These are phyloP conservation scores for Exobasidium cylindrosporum DNA, from an alignment of 1,284 basidiomycete genomes.

Conservation along the genomic window DNA sequence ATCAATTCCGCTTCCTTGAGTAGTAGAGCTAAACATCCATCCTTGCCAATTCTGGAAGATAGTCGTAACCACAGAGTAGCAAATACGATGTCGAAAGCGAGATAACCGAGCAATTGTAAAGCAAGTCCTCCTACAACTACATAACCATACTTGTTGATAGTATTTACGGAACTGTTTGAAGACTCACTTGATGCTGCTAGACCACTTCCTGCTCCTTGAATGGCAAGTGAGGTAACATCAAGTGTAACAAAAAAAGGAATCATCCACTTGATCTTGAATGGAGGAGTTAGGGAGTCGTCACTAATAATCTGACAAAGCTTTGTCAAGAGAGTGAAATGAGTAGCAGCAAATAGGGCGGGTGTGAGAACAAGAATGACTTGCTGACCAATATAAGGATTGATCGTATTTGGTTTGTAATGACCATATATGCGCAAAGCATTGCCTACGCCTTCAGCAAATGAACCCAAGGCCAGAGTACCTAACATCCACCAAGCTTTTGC, in stretches of 20 bases:
- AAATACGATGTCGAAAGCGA: slow-evolving; percentile 12
- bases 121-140: slow-evolving; percentile 18
- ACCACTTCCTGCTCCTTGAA: slow-evolving; percentile 20
- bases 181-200: slow-evolving; percentile 4
- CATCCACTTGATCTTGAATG: slow-evolving; percentile 11
- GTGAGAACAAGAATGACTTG: slow-evolving; percentile 18
- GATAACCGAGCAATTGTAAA: slow-evolving; percentile 16
- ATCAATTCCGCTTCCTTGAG: slow-evolving; percentile 14
- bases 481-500: slow-evolving; percentile 14
- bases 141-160: slow-evolving; percentile 4
- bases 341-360: slow-evolving; percentile 15
- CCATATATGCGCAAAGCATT: slow-evolving; percentile 16
- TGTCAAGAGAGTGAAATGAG: slow-evolving; percentile 18
- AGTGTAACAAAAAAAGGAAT: slow-evolving; percentile 16
- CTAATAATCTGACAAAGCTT: slow-evolving; percentile 3
- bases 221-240: slow-evolving; percentile 13
- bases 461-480: neutral
- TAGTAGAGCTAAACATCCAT: neutral
- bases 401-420: neutral
- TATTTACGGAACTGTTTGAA: neutral
- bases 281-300: slow-evolving; percentile 14
- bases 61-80: neutral
- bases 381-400: slow-evolving; percentile 17
- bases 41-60: neutral
- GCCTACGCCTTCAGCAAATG: slow-evolving; percentile 8